Conservation (phyloP, 2,329 filamentous ascomycete species). For the Penicillium sp. region DNA sequence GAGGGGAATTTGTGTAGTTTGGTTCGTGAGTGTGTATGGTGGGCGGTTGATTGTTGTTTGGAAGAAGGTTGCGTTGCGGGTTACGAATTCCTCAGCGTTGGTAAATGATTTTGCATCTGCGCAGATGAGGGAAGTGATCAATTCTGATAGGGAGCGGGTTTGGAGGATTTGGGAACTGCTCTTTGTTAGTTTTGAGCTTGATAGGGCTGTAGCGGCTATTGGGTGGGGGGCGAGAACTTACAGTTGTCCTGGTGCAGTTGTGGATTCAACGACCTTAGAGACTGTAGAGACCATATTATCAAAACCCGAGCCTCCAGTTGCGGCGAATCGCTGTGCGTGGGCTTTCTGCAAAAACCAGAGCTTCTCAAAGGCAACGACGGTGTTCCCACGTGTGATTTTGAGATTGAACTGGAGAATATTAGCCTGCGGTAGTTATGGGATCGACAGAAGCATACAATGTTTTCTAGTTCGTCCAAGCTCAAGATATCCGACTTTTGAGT, state of each 20-base stretch:
- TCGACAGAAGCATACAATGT: conserved; percentile 59
- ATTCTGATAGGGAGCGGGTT: conserved; percentile 48
- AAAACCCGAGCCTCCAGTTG: conserved; percentile 49
- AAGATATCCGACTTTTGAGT: conserved; percentile 70
- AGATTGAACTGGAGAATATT: conserved; percentile 67
- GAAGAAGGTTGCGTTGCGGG: conserved; percentile 65
- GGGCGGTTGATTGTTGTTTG: conserved; percentile 36
- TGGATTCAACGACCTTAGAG: conserved; percentile 32
- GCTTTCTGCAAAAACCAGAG: conserved; percentile 77
- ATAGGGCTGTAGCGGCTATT: no score
- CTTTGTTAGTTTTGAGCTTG: background rate
- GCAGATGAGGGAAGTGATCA: conserved; percentile 57
- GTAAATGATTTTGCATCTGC: conserved; percentile 64
- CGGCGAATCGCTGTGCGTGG: conserved; percentile 61
- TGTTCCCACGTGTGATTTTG: conserved; percentile 90
- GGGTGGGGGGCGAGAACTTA: conserved; percentile 24
- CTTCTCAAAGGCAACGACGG: conserved; percentile 80
- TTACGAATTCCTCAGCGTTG: conserved; percentile 59
- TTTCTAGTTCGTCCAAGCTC: conserved; percentile 70
- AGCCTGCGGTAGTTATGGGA: background rate
- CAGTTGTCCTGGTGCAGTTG: conserved; percentile 32
- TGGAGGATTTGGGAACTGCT: conserved; percentile 35
- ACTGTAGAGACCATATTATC: conserved; percentile 46
- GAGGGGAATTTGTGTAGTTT: conserved; percentile 34
- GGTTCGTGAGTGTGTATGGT: conserved; percentile 29